Evolutionary conservation across 139 green algal genomes (phyloP).

Genomic region (Ettlia oleoabundans): DNA sequence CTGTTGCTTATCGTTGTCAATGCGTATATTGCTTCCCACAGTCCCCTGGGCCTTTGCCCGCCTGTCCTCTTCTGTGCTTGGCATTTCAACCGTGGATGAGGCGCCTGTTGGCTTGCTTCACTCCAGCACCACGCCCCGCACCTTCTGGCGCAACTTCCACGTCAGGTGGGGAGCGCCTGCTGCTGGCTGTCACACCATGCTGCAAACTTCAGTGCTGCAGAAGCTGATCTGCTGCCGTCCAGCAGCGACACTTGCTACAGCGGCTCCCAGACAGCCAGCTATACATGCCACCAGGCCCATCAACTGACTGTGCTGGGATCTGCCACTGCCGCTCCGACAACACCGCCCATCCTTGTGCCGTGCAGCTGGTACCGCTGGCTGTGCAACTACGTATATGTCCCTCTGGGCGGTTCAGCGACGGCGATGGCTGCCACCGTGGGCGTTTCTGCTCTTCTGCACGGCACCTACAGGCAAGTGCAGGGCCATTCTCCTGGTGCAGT

Average conservation of each 20-base stretch:
- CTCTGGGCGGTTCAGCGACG: neutral
- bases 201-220: too few species aligned
- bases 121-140: conserved; percentile 7
- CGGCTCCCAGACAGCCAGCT: too few species aligned
- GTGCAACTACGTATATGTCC: conserved; percentile 18
- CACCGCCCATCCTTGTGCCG: neutral
- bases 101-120: conserved; percentile 8
- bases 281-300: too few species aligned
- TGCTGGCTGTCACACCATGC: too few species aligned
- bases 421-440: neutral
- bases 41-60: conserved; percentile 27
- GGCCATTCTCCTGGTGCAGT: too few species aligned
- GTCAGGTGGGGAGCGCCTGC: neutral
- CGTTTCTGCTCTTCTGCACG: conserved; percentile 20
- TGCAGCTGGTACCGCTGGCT: conserved; percentile 37
- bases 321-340: neutral
- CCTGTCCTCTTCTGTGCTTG: neutral
- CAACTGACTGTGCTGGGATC: neutral
- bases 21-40: too few species aligned
- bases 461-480: neutral
- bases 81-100: conserved; percentile 13
- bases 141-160: conserved; percentile 38
- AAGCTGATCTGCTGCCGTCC: too few species aligned
- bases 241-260: too few species aligned
- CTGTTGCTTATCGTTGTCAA: too few species aligned